Percentiles rank a stretch among this genome's conserved stretches.
Evolutionary conservation across 2,329 filamentous ascomycete species (phyloP).

Genomic region (Beauveria varroae): DNA sequence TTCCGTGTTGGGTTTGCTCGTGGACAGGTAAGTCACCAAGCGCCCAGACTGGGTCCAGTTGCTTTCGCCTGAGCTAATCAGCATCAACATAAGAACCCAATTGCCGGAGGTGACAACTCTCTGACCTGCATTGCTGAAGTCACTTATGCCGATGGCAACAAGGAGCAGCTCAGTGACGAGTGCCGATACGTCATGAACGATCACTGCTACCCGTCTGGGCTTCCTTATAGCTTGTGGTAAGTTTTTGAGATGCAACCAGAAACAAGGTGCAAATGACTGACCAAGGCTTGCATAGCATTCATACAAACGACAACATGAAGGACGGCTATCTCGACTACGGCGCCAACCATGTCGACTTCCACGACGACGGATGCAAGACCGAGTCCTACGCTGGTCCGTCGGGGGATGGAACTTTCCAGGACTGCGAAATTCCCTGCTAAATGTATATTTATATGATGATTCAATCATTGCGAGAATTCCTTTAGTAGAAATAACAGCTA

Average conservation of each 20-base stretch:
- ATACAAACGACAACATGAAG: conserved; percentile 2
- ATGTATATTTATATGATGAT: too few relatives aligned
- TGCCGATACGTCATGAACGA: conserved; percentile 8
- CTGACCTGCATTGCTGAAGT: neutral
- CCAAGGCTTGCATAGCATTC: neutral
- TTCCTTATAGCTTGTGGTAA: neutral
- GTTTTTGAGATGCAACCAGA: too few relatives aligned
- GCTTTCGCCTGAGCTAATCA: too few relatives aligned
- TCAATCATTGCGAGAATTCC: too few relatives aligned
- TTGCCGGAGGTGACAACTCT: too few relatives aligned
- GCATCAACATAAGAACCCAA: too few relatives aligned
- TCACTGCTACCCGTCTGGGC: conserved; percentile 6
- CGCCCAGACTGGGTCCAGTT: too few relatives aligned
- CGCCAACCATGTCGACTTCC: conserved; percentile 7
- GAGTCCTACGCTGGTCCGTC: neutral
- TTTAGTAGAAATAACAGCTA: too few relatives aligned
- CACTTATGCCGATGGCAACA: conserved; percentile 1
- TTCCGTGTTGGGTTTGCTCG: too few relatives aligned
- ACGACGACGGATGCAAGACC: conserved; percentile 9
- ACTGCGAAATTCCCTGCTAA: too few relatives aligned
- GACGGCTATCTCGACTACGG: conserved; percentile 9
- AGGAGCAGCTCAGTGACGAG: neutral
- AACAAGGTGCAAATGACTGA: too few relatives aligned
- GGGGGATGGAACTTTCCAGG: neutral
- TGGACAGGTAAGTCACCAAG: too few relatives aligned